A percentile compares a stretch with the other conserved stretches of the same genome.
Conservation (phyloP, 768 basidiomycete genomes). For the Pulveroboletus sp. region DNA sequence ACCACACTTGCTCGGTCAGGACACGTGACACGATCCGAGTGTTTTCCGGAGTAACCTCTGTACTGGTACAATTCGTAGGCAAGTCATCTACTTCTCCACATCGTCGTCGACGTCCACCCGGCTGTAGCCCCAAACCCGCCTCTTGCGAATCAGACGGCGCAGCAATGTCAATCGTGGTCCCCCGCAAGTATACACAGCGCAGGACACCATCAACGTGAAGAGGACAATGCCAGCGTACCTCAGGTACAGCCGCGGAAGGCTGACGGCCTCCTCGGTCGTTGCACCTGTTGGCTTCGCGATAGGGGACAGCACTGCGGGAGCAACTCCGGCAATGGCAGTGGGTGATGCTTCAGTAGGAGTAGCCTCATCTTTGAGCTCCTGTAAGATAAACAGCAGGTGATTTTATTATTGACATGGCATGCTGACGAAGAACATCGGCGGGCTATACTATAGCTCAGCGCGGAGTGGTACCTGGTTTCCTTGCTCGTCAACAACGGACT, state of each 20-base stretch:
- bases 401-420: slow-evolving; percentile 48
- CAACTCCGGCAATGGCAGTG: slow-evolving; percentile 11
- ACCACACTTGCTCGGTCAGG: neutral
- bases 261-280: slow-evolving; percentile 1
- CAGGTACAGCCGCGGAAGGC: slow-evolving; percentile 8
- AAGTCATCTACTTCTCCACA: slow-evolving; percentile 41
- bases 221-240: slow-evolving; percentile 23
- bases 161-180: slow-evolving; percentile 29
- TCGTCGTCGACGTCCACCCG: slow-evolving; percentile 48
- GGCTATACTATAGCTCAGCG: slow-evolving; percentile 79
- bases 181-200: slow-evolving; percentile 45
- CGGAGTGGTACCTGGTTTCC: slow-evolving; percentile 91
- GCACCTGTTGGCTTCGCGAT: neutral
- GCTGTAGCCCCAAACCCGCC: slow-evolving; percentile 37
- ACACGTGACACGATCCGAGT: too few relatives aligned
- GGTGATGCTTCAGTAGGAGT: slow-evolving; percentile 11
- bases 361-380: slow-evolving; percentile 35
- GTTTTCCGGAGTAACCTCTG: too few relatives aligned
- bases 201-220: slow-evolving; percentile 42
- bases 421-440: slow-evolving; percentile 31
- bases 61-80: too few relatives aligned
- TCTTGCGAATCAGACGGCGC: slow-evolving; percentile 39
- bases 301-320: slow-evolving; percentile 6
- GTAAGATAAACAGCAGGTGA: slow-evolving; percentile 43
- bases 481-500: slow-evolving; percentile 50